These are phyloP conservation scores for Dryadomyces quercus-mongolicae DNA, from an alignment of 2,329 filamentous ascomycete species.

Conservation along the genomic window DNA sequence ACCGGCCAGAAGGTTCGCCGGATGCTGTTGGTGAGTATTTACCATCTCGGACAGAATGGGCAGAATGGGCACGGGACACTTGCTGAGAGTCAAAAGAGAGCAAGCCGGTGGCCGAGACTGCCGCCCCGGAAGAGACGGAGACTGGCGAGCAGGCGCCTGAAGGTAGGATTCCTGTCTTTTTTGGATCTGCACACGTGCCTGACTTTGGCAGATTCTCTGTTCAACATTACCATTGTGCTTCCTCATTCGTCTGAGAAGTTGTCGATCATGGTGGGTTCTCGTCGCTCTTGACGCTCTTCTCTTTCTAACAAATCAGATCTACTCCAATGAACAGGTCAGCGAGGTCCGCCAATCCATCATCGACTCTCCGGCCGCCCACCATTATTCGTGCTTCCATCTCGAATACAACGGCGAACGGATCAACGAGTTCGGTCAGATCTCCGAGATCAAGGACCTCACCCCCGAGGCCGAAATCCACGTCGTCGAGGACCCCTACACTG, in stretches of 20 bases:
- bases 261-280: slow-evolving; percentile 62
- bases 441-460: slow-evolving; percentile 71
- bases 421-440: slow-evolving; percentile 90
- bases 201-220: slow-evolving; percentile 32
- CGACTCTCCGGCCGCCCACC: slow-evolving; percentile 83
- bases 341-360: slow-evolving; percentile 95
- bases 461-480: slow-evolving; percentile 67
- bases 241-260: slow-evolving; percentile 71
- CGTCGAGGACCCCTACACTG: slow-evolving; percentile 91
- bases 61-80: background rate
- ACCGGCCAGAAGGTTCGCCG: slow-evolving; percentile 1
- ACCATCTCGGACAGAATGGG: background rate
- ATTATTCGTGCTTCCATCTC: slow-evolving; percentile 98
- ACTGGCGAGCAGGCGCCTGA: slow-evolving; percentile 18
- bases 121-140: slow-evolving; percentile 10
- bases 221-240: slow-evolving; percentile 62
- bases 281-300: slow-evolving; percentile 1
- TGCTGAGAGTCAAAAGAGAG: slow-evolving; percentile 6
- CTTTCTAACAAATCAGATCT: slow-evolving; percentile 46
- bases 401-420: slow-evolving; percentile 80
- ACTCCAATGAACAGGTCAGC: slow-evolving; percentile 89
- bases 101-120: slow-evolving; percentile 7
- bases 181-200: background rate
- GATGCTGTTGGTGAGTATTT: slow-evolving; percentile 7
- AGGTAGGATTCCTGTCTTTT: slow-evolving; percentile 16